phyloP scores from a whole-genome alignment of 2,329 filamentous ascomycete species.

The Gliomastix tumulicola region DNA sequence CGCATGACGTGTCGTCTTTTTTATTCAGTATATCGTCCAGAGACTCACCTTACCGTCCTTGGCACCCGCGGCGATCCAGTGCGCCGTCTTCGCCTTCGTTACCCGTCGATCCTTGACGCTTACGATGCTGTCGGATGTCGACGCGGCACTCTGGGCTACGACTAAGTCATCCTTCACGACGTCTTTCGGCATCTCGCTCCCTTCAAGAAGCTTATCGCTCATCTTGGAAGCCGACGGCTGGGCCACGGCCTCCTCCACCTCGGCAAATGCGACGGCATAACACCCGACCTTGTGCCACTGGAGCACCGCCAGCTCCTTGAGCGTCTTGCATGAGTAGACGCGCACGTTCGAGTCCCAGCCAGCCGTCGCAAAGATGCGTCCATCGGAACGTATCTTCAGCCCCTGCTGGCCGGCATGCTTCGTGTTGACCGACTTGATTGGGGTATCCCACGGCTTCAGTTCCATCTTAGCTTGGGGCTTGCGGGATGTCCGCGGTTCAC shows the following conservation, averaged over 20 bases:
- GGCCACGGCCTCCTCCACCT: constrained; percentile 21
- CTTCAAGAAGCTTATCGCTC: too few relatives aligned
- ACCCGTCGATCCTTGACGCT: constrained; percentile 56
- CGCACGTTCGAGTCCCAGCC: constrained; percentile 84
- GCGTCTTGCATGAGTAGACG: constrained; percentile 71
- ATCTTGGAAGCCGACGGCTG: too few relatives aligned
- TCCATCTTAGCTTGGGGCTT: constrained; percentile 6
- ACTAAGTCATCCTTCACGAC: too few relatives aligned
- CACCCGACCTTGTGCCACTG: constrained; percentile 92
- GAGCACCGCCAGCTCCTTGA: constrained; percentile 84
- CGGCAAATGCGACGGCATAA: constrained; percentile 71
- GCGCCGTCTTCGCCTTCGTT: constrained; percentile 58
- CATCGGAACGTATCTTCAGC: constrained; percentile 70
- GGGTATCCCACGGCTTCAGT: constrained; percentile 30
- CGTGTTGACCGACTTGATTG: constrained; percentile 62
- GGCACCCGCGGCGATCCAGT: constrained; percentile 85
- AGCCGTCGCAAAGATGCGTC: constrained; percentile 77
- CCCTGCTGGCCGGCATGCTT: constrained; percentile 89
- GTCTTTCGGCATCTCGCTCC: constrained; percentile 1
- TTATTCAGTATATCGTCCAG: constrained; percentile 90
- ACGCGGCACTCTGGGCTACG: neutral
- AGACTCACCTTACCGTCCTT: constrained; percentile 95
- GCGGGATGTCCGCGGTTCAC: neutral
- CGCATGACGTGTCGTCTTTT: too few relatives aligned
- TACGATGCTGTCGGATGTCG: neutral